A percentile compares a stretch with the other conserved stretches of the same genome.
Conservation (phyloP, 768 basidiomycete species). For the Trametes cingulata region DNA sequence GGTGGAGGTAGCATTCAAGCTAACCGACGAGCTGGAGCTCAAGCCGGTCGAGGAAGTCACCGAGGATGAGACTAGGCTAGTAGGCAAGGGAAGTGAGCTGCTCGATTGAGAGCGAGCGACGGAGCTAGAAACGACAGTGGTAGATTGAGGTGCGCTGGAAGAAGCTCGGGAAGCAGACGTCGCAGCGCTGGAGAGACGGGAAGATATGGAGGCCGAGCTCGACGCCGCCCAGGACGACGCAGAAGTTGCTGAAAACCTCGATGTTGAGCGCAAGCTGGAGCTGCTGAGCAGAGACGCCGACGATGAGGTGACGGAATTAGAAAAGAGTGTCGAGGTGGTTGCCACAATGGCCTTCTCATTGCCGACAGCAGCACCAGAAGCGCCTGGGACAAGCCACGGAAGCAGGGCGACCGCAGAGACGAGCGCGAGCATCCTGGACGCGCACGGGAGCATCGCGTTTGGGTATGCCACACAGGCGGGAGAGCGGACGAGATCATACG, state of each 20-base stretch:
- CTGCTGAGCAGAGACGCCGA: not conserved
- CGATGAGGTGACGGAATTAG: not conserved
- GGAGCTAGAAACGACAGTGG: not conserved
- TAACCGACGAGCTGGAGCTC: not conserved
- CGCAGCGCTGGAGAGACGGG: not conserved
- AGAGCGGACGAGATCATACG: not conserved
- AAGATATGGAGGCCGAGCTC: too few relatives aligned
- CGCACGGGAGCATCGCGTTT: not conserved
- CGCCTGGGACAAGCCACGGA: not conserved
- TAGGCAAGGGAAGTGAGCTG: not conserved
- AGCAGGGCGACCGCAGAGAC: not conserved
- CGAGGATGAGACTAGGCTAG: not conserved
- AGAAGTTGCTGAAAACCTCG: too few relatives aligned
- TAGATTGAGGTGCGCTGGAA: not conserved
- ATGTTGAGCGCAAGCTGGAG: too few relatives aligned
- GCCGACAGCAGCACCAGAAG: not conserved
- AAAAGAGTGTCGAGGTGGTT: not conserved
- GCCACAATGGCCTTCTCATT: not conserved
- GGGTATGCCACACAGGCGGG: not conserved
- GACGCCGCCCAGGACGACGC: too few relatives aligned
- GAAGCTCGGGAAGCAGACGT: not conserved
- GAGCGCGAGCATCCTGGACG: slow-evolving; percentile 3
- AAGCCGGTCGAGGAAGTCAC: not conserved
- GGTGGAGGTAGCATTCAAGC: not conserved
- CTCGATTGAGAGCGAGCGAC: not conserved